These are phyloP conservation scores for Ascochyta clinopodiicola DNA, from an alignment of 2,329 filamentous ascomycete genomes.

Conservation along the genomic window DNA sequence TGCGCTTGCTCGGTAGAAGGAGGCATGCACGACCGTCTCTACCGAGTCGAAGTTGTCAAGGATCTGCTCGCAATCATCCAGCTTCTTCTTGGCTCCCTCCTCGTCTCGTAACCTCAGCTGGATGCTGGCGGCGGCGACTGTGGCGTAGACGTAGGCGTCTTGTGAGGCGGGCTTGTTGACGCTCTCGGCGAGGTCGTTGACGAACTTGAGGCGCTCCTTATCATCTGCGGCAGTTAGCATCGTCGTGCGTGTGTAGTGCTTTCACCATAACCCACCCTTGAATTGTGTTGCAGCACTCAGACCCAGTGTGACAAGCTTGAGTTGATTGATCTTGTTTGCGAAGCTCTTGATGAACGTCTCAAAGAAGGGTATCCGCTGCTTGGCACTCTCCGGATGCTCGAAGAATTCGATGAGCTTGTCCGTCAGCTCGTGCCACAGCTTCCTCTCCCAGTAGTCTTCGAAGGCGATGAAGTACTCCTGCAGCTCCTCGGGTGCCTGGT, in stretches of 20 bases:
- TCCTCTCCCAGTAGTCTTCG: slow-evolving; percentile 97
- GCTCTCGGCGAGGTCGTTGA: slow-evolving; percentile 81
- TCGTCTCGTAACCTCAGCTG: slow-evolving; percentile 81
- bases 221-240: slow-evolving; percentile 67
- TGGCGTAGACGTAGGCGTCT: slow-evolving; percentile 94
- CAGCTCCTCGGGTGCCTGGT: slow-evolving; percentile 83
- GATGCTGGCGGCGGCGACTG: slow-evolving; percentile 85
- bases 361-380: slow-evolving; percentile 88
- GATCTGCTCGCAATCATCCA: slow-evolving; percentile 86
- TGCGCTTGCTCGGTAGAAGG: slow-evolving; percentile 94
- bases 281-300: slow-evolving; percentile 87
- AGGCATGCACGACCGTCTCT: slow-evolving; percentile 92
- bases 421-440: slow-evolving; percentile 98
- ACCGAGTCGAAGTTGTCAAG: slow-evolving; percentile 93
- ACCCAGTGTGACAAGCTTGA: slow-evolving; percentile 92
- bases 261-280: slow-evolving; percentile 60
- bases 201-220: slow-evolving; percentile 82
- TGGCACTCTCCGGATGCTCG: slow-evolving; percentile 77
- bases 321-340: slow-evolving; percentile 97
- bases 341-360: slow-evolving; percentile 95
- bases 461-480: slow-evolving; percentile 89
- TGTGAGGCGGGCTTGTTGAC: slow-evolving; percentile 92
- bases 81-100: slow-evolving; percentile 82
- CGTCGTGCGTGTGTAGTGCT: background rate
- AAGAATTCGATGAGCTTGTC: slow-evolving; percentile 89